Evolutionary conservation across 257 asterid species (phyloP).

Genomic region (Leonotis leonurus): DNA sequence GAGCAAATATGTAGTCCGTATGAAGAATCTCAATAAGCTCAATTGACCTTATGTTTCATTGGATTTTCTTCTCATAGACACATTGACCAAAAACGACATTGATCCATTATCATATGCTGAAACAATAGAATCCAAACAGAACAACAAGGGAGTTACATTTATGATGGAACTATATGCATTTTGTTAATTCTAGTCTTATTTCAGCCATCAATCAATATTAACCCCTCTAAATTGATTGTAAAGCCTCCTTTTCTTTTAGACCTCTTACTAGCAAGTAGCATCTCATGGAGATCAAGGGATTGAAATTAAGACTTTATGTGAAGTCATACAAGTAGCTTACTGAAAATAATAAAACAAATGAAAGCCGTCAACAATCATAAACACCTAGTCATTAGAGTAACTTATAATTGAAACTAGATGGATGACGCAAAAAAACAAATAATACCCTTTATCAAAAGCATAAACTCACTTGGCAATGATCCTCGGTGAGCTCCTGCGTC

Average conservation of each 20-base stretch:
- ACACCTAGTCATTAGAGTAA: not conserved
- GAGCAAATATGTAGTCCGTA: not conserved
- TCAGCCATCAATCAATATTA: too few species aligned
- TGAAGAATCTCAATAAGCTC: not conserved
- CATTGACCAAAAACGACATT: too few species aligned
- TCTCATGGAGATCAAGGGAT: too few species aligned
- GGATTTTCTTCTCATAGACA: not conserved
- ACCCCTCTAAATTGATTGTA: too few species aligned
- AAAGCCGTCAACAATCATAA: not conserved
- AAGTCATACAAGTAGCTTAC: too few species aligned
- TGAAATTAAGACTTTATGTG: too few species aligned
- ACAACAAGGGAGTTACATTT: not conserved
- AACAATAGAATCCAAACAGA: not conserved
- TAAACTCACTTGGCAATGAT: constrained; percentile 73
- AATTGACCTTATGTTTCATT: not conserved
- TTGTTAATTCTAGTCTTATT: too few species aligned
- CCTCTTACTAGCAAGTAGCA: too few species aligned
- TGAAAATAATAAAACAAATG: too few species aligned
- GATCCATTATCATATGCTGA: not conserved
- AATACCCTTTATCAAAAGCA: not conserved
- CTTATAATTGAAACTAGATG: not conserved
- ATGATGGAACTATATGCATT: too few species aligned
- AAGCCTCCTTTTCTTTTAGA: too few species aligned
- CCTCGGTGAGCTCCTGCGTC: constrained; percentile 70
- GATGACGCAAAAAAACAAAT: not conserved